These are phyloP conservation scores for Eragrostis curvula DNA, from an alignment of 176 grass and related monocot genomes.

Conservation along the genomic window DNA sequence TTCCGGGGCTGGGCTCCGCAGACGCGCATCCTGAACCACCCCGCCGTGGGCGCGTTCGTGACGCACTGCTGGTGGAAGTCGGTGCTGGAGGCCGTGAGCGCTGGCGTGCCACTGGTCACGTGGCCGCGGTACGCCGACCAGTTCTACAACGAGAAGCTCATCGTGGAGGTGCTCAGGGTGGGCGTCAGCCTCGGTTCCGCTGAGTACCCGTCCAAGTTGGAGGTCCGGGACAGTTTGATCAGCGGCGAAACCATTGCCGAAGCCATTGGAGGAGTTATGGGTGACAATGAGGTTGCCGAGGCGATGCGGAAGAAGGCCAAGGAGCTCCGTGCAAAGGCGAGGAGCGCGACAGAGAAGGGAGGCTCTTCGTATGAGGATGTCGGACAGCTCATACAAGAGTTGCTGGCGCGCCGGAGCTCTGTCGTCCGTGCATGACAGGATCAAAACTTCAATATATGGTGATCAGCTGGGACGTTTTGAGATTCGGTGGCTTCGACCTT, in stretches of 20 bases:
- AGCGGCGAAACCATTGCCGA: slow-evolving; percentile 9
- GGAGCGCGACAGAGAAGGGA: slow-evolving; percentile 28
- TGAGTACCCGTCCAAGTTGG: slow-evolving; percentile 6
- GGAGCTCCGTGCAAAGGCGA: slow-evolving; percentile 30
- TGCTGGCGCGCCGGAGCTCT: not conserved
- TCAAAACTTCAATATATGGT: not conserved
- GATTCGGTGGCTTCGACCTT: not conserved
- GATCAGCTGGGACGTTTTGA: too few relatives aligned
- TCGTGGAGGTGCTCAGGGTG: slow-evolving; percentile 38
- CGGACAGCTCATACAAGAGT: slow-evolving; percentile 29
- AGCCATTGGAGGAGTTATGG: slow-evolving; percentile 27
- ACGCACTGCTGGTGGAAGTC: slow-evolving; percentile 65
- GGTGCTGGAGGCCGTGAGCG: slow-evolving; percentile 36
- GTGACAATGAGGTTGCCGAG: not conserved
- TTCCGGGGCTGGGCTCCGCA: slow-evolving; percentile 52
- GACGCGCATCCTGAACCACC: slow-evolving; percentile 27
- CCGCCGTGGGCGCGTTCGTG: slow-evolving; percentile 33
- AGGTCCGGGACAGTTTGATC: slow-evolving; percentile 13
- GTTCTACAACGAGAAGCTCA: slow-evolving; percentile 55
- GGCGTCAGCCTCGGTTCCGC: slow-evolving; percentile 31
- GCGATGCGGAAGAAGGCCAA: not conserved
- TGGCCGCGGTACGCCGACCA: slow-evolving; percentile 53
- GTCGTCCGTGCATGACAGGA: not conserved
- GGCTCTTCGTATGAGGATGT: slow-evolving; percentile 35
- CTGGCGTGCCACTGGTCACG: slow-evolving; percentile 47